phyloP scores from a whole-genome alignment of 345 rosid species.

The Lepidium didymum region DNA sequence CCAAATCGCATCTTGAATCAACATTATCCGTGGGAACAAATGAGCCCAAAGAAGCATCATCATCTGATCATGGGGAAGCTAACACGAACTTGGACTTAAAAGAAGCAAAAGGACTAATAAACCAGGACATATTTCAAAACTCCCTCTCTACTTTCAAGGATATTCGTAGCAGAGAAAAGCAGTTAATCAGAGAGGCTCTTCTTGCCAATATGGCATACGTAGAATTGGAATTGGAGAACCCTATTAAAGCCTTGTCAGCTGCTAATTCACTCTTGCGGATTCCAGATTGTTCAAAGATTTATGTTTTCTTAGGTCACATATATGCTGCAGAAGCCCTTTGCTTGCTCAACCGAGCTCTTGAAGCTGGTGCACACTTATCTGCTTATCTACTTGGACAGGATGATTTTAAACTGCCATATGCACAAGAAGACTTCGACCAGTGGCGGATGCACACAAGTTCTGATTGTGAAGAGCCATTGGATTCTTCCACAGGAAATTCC shows the following conservation, averaged over 20 bases:
- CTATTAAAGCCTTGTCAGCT: constrained; percentile 57
- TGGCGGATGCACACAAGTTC: constrained; percentile 43
- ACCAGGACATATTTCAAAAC: constrained; percentile 54
- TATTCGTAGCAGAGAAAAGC: constrained; percentile 41
- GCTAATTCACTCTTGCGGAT: constrained; percentile 71
- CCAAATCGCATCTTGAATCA: constrained; percentile 35
- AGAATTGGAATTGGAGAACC: constrained; percentile 88
- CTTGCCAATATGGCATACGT: constrained; percentile 74
- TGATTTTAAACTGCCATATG: constrained; percentile 60
- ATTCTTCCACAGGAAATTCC: constrained; percentile 20
- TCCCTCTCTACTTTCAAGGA: constrained; percentile 56
- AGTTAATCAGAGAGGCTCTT: constrained; percentile 63
- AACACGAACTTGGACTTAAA: constrained; percentile 64
- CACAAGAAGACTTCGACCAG: constrained; percentile 58
- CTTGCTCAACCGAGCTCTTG: constrained; percentile 64
- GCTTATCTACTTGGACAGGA: constrained; percentile 52
- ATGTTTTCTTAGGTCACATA: constrained; percentile 61
- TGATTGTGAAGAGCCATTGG: constrained; percentile 62
- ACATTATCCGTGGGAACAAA: constrained; percentile 37
- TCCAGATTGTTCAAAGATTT: constrained; percentile 63
- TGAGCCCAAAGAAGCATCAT: constrained; percentile 37
- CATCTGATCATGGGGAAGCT: constrained; percentile 41
- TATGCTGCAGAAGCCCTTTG: constrained; percentile 98
- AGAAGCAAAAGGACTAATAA: constrained; percentile 66
- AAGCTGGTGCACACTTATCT: constrained; percentile 76